Evolutionary conservation across 2,329 filamentous ascomycete genomes (phyloP).

Genomic region (Hypoxylon sp.): DNA sequence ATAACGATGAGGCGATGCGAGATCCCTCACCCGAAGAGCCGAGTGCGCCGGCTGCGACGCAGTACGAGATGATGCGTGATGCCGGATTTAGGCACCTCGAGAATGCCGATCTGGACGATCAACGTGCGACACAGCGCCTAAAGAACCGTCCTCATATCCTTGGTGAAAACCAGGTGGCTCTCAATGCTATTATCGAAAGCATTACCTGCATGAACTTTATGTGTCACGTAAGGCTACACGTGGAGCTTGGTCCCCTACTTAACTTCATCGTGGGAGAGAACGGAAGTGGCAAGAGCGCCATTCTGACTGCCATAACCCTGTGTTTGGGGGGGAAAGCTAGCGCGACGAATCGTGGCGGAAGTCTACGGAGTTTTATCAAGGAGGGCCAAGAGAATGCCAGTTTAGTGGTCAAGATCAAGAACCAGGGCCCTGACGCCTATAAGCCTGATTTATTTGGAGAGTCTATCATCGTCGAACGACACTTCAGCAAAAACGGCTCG

Average conservation of each 20-base stretch:
- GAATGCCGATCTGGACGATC: conserved; percentile 71
- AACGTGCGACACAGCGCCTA: conserved; percentile 75
- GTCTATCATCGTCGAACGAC: conserved; percentile 89
- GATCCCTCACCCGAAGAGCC: conserved; percentile 48
- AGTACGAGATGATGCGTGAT: conserved; percentile 74
- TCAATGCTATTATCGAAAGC: conserved; percentile 89
- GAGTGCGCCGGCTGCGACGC: conserved; percentile 65
- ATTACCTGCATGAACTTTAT: conserved; percentile 95
- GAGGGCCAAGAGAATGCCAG: conserved; percentile 83
- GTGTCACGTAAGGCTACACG: conserved; percentile 88
- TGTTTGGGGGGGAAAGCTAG: conserved; percentile 96
- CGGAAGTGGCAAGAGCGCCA: conserved; percentile 96
- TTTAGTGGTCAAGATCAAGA: conserved; percentile 90
- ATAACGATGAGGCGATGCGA: conserved; percentile 53
- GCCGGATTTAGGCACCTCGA: conserved; percentile 70
- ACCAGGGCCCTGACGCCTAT: conserved; percentile 87
- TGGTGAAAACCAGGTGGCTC: conserved; percentile 80
- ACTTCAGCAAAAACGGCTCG: conserved; percentile 81
- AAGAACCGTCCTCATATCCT: conserved; percentile 64
- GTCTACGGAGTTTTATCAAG: conserved; percentile 91
- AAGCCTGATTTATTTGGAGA: conserved; percentile 85
- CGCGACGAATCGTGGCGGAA: conserved; percentile 91
- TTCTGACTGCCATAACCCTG: conserved; percentile 91
- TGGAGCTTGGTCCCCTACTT: conserved; percentile 91
- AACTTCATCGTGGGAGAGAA: conserved; percentile 99